Conservation (phyloP, 768 basidiomycete genomes). For the Suillus sp. region DNA sequence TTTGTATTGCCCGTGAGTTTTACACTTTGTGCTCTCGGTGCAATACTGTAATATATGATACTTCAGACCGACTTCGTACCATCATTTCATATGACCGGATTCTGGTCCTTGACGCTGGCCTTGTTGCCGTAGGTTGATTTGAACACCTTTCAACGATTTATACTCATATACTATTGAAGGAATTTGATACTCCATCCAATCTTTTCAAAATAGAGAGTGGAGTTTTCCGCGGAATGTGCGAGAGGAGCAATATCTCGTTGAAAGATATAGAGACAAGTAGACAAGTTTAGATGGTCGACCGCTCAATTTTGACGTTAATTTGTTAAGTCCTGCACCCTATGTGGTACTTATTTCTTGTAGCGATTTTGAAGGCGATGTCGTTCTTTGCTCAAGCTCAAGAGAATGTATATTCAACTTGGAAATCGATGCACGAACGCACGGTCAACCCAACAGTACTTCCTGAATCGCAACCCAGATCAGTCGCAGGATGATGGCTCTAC, state of each 20-base stretch:
- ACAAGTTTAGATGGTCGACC: neutral
- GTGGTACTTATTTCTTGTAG: neutral
- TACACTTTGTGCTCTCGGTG: conserved; percentile 16
- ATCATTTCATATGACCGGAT: conserved; percentile 66
- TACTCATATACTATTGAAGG: conserved; percentile 32
- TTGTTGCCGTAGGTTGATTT: conserved; percentile 46
- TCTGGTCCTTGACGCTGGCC: conserved; percentile 66
- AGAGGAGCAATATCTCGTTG: conserved; percentile 50
- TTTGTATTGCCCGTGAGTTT: conserved; percentile 48
- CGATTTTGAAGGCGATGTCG: neutral
- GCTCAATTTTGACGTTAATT: neutral
- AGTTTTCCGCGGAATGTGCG: conserved; percentile 65
- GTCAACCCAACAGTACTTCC: too few relatives aligned
- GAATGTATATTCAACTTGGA: too few relatives aligned
- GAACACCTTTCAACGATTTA: neutral
- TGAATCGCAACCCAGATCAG: too few relatives aligned
- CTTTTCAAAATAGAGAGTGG: conserved; percentile 38
- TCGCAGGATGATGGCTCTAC: too few relatives aligned
- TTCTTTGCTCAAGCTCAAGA: neutral
- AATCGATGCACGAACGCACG: too few relatives aligned
- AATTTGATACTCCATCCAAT: conserved; percentile 59
- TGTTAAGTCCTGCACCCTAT: neutral
- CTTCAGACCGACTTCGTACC: conserved; percentile 49
- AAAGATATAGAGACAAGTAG: conserved; percentile 41
- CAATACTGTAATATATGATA: neutral